Base-by-base conservation (phyloP, 1,284 basidiomycete species). In the Ganoderma multipileum region DNA sequence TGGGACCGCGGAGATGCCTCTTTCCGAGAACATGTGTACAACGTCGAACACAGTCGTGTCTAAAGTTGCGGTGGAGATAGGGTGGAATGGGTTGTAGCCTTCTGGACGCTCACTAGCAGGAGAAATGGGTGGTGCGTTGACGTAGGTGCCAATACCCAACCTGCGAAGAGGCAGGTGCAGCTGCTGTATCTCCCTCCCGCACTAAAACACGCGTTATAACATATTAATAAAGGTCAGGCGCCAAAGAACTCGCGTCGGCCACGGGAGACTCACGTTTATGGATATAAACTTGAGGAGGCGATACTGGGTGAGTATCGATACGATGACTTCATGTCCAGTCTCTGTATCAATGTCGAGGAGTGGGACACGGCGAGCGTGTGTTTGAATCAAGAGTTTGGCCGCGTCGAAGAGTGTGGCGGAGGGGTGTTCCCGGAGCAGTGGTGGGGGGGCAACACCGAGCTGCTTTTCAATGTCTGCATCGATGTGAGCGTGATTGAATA, bases 231-330 rank as follows among this genome's bases (percentile, higher is more conserved):
- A 44, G 58, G 39, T 69, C 68, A 67, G 68, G 16, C 65, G 64
- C 61, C 36, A 58, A 67, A 59, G 55, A 58, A 44, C 68, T 65
- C 67, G 36, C 23, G 60, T 33, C 64, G 41, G 66, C n/a, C 23
- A 65, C 16, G 33, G 66, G 38, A 26, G n/a, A 83, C 89, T 72
- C 77, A 97, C 97, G 80, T 99, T 99, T 81, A 98, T 97, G 47
- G 98, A 92, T 71, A 99, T 98, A 78, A 99, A 99, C 81, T 99
- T 99, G 80, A 99, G 90, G 28, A 99, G 91, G 38, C 98, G 90
- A 78, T 99, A 99, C 81, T 99, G 98, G 0, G 98, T 99, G 70
- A 99, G 84, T 1, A 99, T 97, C 41, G 94, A 96, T 58, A 99
- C 91, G 72, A 99, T 96, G 23, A 98, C 92, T 82, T 99, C 97